Conservation (phyloP, 495 filamentous ascomycete species). For the Sordaria brevicollis region DNA sequence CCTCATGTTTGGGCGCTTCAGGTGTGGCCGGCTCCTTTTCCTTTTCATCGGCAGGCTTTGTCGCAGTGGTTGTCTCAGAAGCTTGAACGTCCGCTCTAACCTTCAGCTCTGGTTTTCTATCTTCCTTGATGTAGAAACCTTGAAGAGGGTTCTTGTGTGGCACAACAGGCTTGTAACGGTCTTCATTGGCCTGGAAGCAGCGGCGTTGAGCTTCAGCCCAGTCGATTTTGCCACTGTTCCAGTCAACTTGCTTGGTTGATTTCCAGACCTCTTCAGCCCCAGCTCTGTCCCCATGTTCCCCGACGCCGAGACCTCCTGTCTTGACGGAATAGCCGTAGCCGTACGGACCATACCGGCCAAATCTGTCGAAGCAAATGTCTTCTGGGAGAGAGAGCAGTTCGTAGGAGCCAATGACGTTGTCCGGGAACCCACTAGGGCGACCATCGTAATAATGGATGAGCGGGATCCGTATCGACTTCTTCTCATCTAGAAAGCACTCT, state of each 20-base stretch:
- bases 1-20: constrained; percentile 8
- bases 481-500: constrained; percentile 66
- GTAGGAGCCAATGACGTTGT: constrained; percentile 73
- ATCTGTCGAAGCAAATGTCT: constrained; percentile 90
- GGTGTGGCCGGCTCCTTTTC: background rate
- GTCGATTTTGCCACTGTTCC: constrained; percentile 48
- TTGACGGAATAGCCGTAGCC: constrained; percentile 72
- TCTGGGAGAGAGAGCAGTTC: constrained; percentile 68
- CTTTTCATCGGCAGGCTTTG: background rate
- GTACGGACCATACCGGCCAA: constrained; percentile 80
- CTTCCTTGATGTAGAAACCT: constrained; percentile 31
- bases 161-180: constrained; percentile 46
- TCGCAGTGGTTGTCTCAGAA: constrained; percentile 16
- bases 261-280: constrained; percentile 67
- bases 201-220: constrained; percentile 68
- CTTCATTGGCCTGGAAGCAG: constrained; percentile 59
- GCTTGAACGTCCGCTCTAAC: constrained; percentile 26
- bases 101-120: background rate
- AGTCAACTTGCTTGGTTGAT: constrained; percentile 58
- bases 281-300: constrained; percentile 67
- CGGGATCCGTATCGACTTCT: constrained; percentile 53
- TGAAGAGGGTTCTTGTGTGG: constrained; percentile 25
- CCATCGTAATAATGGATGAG: constrained; percentile 59
- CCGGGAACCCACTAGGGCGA: constrained; percentile 69
- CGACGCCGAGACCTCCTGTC: constrained; percentile 70